Percentiles rank a stretch among this genome's conserved stretches.
Conservation (phyloP, 495 filamentous ascomycete genomes). For the Aspergillus mulundensis region DNA sequence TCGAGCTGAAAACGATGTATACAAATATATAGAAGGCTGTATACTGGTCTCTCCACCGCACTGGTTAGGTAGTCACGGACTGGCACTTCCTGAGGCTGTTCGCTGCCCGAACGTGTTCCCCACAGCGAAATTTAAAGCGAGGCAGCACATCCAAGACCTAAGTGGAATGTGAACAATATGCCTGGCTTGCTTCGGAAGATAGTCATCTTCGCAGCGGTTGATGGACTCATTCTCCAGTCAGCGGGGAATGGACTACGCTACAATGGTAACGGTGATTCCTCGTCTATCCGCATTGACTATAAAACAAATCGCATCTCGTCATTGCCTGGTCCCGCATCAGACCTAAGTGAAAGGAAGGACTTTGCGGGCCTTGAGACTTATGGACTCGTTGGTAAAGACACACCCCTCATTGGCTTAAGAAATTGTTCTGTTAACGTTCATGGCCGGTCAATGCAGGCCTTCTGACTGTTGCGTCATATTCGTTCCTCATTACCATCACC, state of each 20-base stretch:
- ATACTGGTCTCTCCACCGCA: background rate
- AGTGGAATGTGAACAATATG: conserved; percentile 45
- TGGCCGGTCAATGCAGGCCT: conserved; percentile 48
- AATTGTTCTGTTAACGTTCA: background rate
- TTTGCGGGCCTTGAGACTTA: conserved; percentile 61
- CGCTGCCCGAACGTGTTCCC: background rate
- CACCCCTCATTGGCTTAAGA: background rate
- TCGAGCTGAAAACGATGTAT: background rate
- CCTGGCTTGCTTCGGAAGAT: conserved; percentile 74
- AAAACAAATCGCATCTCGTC: conserved; percentile 57
- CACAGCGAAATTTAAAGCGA: conserved; percentile 11
- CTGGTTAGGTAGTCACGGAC: background rate
- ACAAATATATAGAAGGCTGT: background rate
- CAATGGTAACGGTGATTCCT: conserved; percentile 34
- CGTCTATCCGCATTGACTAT: conserved; percentile 68
- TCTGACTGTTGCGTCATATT: conserved; percentile 65
- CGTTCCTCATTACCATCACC: conserved; percentile 81
- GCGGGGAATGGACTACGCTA: conserved; percentile 46
- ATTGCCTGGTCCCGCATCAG: conserved; percentile 33
- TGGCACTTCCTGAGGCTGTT: background rate
- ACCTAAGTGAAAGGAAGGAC: conserved; percentile 32
- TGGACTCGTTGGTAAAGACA: conserved; percentile 74
- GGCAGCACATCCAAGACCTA: background rate
- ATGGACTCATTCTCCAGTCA: conserved; percentile 83
- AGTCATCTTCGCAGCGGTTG: conserved; percentile 74